A percentile compares a stretch with the other conserved stretches of the same genome.
These are phyloP conservation scores for Gyromitra esculenta DNA, from an alignment of 2,329 filamentous ascomycete genomes.

Conservation along the genomic window DNA sequence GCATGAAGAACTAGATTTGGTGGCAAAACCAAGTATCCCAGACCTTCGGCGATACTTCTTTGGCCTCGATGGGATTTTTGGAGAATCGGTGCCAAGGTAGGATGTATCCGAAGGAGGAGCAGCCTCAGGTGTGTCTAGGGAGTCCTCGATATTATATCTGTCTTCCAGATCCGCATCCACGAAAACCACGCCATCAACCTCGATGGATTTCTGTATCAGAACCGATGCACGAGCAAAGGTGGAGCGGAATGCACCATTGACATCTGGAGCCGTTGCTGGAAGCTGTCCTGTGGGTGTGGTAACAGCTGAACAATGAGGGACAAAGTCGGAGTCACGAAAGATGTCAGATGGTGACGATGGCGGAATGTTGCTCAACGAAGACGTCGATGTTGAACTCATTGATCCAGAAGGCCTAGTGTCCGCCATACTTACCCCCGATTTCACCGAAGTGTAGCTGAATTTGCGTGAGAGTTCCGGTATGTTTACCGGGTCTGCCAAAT, in stretches of 20 bases:
- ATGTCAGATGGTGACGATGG: slow-evolving; percentile 44
- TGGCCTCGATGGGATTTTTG: slow-evolving; percentile 43
- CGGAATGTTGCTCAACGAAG: slow-evolving; percentile 41
- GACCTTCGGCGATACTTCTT: slow-evolving; percentile 43
- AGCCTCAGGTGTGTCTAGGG: slow-evolving; percentile 1
- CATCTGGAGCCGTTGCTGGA: slow-evolving; percentile 42
- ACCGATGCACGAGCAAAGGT: slow-evolving; percentile 56
- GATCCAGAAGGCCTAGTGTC: slow-evolving; percentile 25
- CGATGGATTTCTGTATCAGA: slow-evolving; percentile 55
- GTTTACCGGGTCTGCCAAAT: slow-evolving; percentile 12
- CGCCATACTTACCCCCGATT: slow-evolving; percentile 3
- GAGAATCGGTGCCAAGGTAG: neutral
- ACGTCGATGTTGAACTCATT: slow-evolving; percentile 12
- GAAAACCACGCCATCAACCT: slow-evolving; percentile 57
- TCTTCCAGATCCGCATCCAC: slow-evolving; percentile 56
- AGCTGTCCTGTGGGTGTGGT: slow-evolving; percentile 50
- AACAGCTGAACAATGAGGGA: slow-evolving; percentile 46
- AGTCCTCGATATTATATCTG: slow-evolving; percentile 44
- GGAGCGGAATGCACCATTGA: slow-evolving; percentile 55
- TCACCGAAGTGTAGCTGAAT: slow-evolving; percentile 41
- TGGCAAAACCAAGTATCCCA: slow-evolving; percentile 54
- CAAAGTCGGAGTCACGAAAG: slow-evolving; percentile 48
- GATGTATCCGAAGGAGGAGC: neutral
- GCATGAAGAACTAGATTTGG: slow-evolving; percentile 43
- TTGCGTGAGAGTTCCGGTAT: slow-evolving; percentile 45